Conservation (phyloP, 2,329 filamentous ascomycete species). For the Aspergillus neoniger region DNA sequence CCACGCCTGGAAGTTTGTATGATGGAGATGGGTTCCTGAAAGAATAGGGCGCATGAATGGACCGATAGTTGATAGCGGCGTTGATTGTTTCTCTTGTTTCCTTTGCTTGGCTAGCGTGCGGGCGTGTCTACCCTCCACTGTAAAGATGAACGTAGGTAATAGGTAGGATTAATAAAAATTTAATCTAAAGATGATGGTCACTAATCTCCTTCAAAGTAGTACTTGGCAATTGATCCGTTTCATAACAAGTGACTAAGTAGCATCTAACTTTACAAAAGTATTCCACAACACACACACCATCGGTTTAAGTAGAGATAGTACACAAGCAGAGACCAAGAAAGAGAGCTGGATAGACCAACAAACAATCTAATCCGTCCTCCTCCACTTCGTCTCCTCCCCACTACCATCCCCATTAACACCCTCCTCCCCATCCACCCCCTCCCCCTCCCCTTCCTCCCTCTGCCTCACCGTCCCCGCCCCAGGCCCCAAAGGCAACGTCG, state of each 20-base stretch:
- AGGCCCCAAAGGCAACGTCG: constrained; percentile 47
- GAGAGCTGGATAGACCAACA: no score
- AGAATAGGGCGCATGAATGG: constrained; percentile 25
- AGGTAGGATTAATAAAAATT: background rate
- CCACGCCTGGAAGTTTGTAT: constrained; percentile 51
- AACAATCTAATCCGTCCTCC: constrained; percentile 47
- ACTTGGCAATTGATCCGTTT: background rate
- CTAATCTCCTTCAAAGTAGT: background rate
- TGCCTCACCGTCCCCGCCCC: constrained; percentile 67
- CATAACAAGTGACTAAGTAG: background rate
- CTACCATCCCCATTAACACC: constrained; percentile 37
- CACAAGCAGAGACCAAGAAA: no score
- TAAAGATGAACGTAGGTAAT: constrained; percentile 25
- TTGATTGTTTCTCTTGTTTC: constrained; percentile 4
- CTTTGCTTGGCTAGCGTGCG: constrained; percentile 9
- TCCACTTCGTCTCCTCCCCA: constrained; percentile 55
- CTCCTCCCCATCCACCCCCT: constrained; percentile 38
- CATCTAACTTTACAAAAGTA: constrained; percentile 6
- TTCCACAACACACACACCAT: background rate
- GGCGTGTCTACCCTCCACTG: constrained; percentile 10
- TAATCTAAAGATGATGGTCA: background rate
- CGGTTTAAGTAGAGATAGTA: no score
- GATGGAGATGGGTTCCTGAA: constrained; percentile 44
- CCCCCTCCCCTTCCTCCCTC: constrained; percentile 58
- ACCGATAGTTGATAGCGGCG: background rate